Conservation (phyloP, 495 filamentous ascomycete species). For the Penicillium flavigenum region DNA sequence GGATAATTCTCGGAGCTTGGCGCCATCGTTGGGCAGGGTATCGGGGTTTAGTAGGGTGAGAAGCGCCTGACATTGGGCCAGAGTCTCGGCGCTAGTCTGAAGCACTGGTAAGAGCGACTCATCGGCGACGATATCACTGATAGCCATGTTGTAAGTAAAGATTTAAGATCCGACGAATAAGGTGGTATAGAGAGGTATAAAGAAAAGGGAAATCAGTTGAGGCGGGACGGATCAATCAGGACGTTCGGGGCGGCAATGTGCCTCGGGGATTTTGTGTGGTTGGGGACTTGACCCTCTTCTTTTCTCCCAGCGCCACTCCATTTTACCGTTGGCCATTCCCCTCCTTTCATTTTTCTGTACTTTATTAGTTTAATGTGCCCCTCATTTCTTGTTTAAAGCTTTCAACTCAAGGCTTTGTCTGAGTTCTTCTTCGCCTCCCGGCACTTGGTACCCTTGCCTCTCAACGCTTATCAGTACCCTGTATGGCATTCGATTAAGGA, state of each 20-base stretch:
- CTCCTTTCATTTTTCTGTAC: conserved; percentile 9
- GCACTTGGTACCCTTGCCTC: conserved; percentile 10
- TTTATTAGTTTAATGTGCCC: conserved; percentile 7
- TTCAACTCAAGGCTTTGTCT: not conserved
- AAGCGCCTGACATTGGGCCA: conserved; percentile 71
- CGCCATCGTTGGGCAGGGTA: conserved; percentile 33
- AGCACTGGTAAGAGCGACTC: conserved; percentile 69
- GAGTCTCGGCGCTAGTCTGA: conserved; percentile 64
- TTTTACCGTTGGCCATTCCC: conserved; percentile 9
- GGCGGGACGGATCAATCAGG: conserved; percentile 21
- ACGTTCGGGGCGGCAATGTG: conserved; percentile 20
- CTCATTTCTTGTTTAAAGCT: conserved; percentile 4
- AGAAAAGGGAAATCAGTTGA: conserved; percentile 7
- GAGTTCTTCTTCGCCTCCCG: not conserved
- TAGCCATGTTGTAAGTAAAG: conserved; percentile 39
- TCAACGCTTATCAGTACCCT: conserved; percentile 1
- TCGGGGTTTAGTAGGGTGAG: conserved; percentile 58
- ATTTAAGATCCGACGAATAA: conserved; percentile 1
- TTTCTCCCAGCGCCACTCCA: conserved; percentile 1
- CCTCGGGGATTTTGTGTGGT: conserved; percentile 21
- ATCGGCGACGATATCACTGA: conserved; percentile 66
- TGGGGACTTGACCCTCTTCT: conserved; percentile 20
- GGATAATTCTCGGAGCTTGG: conserved; percentile 49
- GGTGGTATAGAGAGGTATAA: not conserved
- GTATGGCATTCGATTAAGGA: conserved; percentile 6